Base-by-base conservation (phyloP, 2,329 filamentous ascomycete species). In the Colletotrichum incanum region DNA sequence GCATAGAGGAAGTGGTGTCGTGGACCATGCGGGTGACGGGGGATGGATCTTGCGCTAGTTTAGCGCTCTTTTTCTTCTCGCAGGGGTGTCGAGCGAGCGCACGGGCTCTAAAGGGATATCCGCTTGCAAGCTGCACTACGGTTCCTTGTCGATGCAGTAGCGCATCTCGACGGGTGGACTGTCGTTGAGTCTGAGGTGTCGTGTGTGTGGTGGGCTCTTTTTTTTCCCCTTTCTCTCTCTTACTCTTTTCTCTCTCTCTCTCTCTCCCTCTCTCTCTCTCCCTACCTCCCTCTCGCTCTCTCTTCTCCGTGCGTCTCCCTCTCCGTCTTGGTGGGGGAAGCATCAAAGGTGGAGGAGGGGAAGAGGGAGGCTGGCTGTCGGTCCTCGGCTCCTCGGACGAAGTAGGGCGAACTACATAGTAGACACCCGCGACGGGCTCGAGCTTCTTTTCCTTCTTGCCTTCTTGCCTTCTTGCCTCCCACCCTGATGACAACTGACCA, bases 111-210 rank as follows among this genome's bases (percentile, higher is more conserved):
- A 26, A 62, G 37, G 45, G 56, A 55, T 62, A 61, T n/a, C 56
- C 68, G 45, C 67, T 71, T 60, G 52, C 59, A 54, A 72, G 34
- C 43, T 45, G 70, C 63, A 41, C 63, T 67, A 71, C 47, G 60
- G 45, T 63, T 68, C 64, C 65, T 59, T 55, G 49, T 54, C 23
- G 50, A 68, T 68, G 65, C 65, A 71, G 68, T 71, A 71, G 65
- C 41, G 58, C 26, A 45, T 47, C 65, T 71, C 34, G n/a, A 58
- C 28, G n/a, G n/a, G 63, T 70, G 41, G 62, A 70, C n/a, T 52
- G 61, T 65, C 28, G 62, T 70, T 16, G 52, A 59, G 49, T 43
- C 52, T 34, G 66, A 37, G 41, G 47, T 52, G 47, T 58, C 31
- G 60, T 56, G 56, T 65, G 65, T 60, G 67, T 71, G 47, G 63